phyloP scores from a whole-genome alignment of 2,329 filamentous ascomycete genomes.

The Colletotrichum falcatum region DNA sequence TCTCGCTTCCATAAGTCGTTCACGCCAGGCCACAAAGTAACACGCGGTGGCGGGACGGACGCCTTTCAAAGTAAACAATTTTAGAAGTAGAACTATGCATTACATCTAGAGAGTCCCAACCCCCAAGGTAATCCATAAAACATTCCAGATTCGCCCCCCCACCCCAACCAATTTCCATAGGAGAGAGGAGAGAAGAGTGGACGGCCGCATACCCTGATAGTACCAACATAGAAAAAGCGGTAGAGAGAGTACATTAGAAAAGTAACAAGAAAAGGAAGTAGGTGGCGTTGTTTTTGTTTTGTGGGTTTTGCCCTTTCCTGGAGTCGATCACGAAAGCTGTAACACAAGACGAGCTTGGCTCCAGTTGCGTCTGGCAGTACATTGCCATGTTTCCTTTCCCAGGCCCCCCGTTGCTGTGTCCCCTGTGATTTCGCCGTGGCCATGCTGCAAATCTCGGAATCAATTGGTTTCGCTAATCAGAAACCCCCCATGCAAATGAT shows the following conservation, averaged over 20 bases:
- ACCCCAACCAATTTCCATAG: background rate
- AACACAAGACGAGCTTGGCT: background rate
- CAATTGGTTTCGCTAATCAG: conserved; percentile 7
- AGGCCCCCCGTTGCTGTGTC: background rate
- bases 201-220: background rate
- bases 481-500: conserved; percentile 2
- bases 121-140: background rate
- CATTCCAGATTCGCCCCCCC: background rate
- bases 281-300: conserved; percentile 6
- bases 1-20: background rate
- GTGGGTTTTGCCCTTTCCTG: background rate
- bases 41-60: background rate
- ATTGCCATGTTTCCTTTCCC: conserved; percentile 2
- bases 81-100: conserved; percentile 11
- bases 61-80: background rate
- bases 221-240: conserved; percentile 12
- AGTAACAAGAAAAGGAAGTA: background rate
- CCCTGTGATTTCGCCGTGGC: conserved; percentile 20
- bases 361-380: conserved; percentile 7
- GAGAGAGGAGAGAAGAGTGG: conserved; percentile 6
- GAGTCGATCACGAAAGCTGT: background rate
- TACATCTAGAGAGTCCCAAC: conserved; percentile 11
- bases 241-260: background rate
- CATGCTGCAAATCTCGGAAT: background rate
- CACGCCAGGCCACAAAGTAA: background rate